phyloP scores from a whole-genome alignment of 495 filamentous ascomycete species.

The Hypoxylon perforatum region DNA sequence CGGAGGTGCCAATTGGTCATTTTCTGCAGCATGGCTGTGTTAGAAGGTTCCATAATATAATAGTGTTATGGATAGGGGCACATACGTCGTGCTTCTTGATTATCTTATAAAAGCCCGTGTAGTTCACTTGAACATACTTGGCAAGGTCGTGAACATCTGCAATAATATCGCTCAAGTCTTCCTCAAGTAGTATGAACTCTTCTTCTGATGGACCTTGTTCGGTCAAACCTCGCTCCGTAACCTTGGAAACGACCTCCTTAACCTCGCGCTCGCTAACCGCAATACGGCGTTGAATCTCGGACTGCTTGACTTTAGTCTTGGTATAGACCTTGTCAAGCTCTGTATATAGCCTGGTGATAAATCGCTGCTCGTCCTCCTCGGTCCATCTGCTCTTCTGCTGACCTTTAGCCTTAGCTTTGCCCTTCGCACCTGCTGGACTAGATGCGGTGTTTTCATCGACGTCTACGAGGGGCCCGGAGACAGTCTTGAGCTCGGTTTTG shows the following conservation, averaged over 20 bases:
- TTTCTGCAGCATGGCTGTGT: constrained; percentile 69
- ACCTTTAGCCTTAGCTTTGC: constrained; percentile 65
- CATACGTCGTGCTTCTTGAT: constrained; percentile 99
- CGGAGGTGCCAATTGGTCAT: constrained; percentile 92
- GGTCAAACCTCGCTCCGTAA: constrained; percentile 66
- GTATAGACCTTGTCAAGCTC: constrained; percentile 97
- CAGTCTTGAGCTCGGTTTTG: constrained; percentile 84
- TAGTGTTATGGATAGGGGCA: constrained; percentile 26
- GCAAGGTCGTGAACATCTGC: constrained; percentile 98
- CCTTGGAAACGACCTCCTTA: constrained; percentile 79
- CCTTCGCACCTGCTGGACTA: constrained; percentile 40
- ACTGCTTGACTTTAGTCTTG: constrained; percentile 94
- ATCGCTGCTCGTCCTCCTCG: constrained; percentile 89
- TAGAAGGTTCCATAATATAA: constrained; percentile 26
- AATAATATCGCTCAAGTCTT: constrained; percentile 96
- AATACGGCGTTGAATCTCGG: constrained; percentile 92
- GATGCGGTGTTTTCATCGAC: constrained; percentile 48
- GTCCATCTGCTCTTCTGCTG: constrained; percentile 73
- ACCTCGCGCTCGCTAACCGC: constrained; percentile 88
- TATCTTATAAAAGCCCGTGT: constrained; percentile 99
- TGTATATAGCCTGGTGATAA: constrained; percentile 84
- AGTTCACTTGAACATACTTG: constrained; percentile 98
- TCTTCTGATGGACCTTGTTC: constrained; percentile 80
- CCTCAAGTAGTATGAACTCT: constrained; percentile 92
- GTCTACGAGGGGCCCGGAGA: constrained; percentile 63